Conservation (phyloP, 2,329 filamentous ascomycete genomes). For the Exophiala aquamarina region DNA sequence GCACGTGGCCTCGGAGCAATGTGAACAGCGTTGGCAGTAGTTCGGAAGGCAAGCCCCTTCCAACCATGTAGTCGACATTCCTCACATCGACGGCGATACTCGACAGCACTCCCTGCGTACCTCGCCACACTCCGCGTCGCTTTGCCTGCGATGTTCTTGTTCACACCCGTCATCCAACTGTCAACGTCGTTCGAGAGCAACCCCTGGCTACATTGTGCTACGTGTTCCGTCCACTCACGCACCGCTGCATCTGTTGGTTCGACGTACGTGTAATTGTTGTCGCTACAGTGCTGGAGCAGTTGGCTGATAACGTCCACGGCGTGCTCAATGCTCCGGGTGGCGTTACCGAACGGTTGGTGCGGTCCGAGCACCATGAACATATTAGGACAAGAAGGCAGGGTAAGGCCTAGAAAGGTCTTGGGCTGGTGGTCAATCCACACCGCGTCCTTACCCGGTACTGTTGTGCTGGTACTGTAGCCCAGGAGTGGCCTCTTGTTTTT, state of each 20-base stretch:
- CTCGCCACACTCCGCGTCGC: constrained; percentile 47
- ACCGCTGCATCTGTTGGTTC: constrained; percentile 44
- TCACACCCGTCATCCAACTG: constrained; percentile 58
- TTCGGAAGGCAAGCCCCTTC: background rate
- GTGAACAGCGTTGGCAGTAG: too few species aligned
- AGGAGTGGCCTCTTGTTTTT: constrained; percentile 35
- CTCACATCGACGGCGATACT: constrained; percentile 35
- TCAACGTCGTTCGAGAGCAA: constrained; percentile 50
- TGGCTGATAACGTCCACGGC: constrained; percentile 40
- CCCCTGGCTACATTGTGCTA: constrained; percentile 47
- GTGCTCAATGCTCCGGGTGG: constrained; percentile 32
- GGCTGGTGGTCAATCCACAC: constrained; percentile 31
- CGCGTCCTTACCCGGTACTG: constrained; percentile 4
- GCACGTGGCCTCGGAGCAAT: too few species aligned
- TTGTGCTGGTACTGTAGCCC: constrained; percentile 34
- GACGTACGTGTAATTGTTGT: constrained; percentile 34
- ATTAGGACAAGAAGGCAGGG: constrained; percentile 45
- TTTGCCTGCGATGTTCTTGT: constrained; percentile 51
- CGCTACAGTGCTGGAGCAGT: constrained; percentile 29
- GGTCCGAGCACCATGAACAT: constrained; percentile 55
- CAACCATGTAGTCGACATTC: background rate
- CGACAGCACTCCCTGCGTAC: constrained; percentile 48
- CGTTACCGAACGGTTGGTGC: constrained; percentile 45
- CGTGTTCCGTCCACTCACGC: constrained; percentile 50
- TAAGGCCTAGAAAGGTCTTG: constrained; percentile 42